Evolutionary conservation across 2,329 filamentous ascomycete genomes (phyloP), one percentile per base, ranked within the genome.

Genomic region (Pseudocercospora pini-densiflorae): DNA sequence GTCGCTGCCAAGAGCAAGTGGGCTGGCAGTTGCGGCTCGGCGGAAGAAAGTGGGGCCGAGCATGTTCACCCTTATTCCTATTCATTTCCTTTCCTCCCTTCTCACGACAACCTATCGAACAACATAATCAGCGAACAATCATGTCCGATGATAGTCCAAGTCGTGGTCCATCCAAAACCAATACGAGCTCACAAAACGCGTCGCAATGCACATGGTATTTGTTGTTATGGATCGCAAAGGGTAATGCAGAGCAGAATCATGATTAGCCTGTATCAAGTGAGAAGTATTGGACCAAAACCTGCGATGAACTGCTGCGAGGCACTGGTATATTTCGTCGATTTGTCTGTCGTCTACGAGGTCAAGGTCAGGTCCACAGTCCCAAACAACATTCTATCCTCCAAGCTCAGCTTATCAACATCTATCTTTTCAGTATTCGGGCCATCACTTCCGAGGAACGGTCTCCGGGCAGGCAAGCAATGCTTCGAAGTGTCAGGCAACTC

Each of bases 1-100:
- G 49, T 55, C 27, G 27, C 51, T 33, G 51, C 51, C 51, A 55
- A 55, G 51, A 55, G 47, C 10, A 27, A 62, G 47, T 51, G 45
- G 45, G 36, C 23, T 47, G n/a, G 31, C 58, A 19, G 31, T 21
- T 23, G 58, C 31, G 29, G 40, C 33, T 60, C 29, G 23, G 19
- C 58, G 21, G 27, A 21, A 31, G 24, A 7, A 51, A 51, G 23
- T 12, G 19, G 47, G 47, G 47, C 47, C 47, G 47, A 24, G 8
- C 16, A 9, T 43, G 2, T 43, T 19, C 40, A n/a, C 16, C n/a
- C 36, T 9, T 40, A 14, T 40, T 3, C 2, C 40, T 4, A 19
- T 43, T 8, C 16, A 6, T 19, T 43, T n/a, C 40, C 6, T 19
- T 43, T 19, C 40, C 40, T 43, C 16, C 40, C 6, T 43, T n/a